These are phyloP conservation scores for Phoma sp. DNA, from an alignment of 2,329 filamentous ascomycete genomes.

Conservation along the genomic window DNA sequence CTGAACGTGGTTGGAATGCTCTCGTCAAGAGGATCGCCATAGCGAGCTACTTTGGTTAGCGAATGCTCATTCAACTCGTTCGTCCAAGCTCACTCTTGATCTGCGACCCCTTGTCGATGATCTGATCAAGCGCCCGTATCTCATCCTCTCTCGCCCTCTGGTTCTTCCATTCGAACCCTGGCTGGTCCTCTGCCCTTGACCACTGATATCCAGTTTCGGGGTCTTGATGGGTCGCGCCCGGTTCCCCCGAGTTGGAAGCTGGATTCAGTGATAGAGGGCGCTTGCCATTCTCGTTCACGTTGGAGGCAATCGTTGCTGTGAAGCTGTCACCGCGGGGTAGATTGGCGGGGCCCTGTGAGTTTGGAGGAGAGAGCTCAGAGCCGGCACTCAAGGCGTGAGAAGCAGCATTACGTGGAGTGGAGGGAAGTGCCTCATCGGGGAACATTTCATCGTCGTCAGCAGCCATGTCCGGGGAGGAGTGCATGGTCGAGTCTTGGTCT, in stretches of 20 bases:
- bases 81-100: constrained; percentile 39
- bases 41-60: constrained; percentile 36
- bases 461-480: constrained; percentile 49
- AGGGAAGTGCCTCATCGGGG: constrained; percentile 52
- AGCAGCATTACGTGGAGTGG: constrained; percentile 50
- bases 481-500: constrained; percentile 65
- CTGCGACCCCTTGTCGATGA: constrained; percentile 43
- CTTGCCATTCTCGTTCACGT: constrained; percentile 49
- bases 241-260: constrained; percentile 13
- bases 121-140: constrained; percentile 41
- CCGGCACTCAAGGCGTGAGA: constrained; percentile 33
- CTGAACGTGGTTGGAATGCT: constrained; percentile 33
- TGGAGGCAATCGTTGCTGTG: constrained; percentile 26
- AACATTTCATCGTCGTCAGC: constrained; percentile 52
- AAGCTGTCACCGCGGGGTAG: constrained; percentile 32
- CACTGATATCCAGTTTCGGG: constrained; percentile 47
- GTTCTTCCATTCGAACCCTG: constrained; percentile 49
- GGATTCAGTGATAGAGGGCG: constrained; percentile 34
- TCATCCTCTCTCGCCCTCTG: constrained; percentile 46
- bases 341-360: constrained; percentile 53
- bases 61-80: neutral
- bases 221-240: constrained; percentile 20
- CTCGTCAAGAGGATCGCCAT: constrained; percentile 46
- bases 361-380: constrained; percentile 62
- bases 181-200: constrained; percentile 45